Evolutionary conservation across 371 early-diverging fungal species (phyloP).

Genomic region (Rhizopus stolonifer): DNA sequence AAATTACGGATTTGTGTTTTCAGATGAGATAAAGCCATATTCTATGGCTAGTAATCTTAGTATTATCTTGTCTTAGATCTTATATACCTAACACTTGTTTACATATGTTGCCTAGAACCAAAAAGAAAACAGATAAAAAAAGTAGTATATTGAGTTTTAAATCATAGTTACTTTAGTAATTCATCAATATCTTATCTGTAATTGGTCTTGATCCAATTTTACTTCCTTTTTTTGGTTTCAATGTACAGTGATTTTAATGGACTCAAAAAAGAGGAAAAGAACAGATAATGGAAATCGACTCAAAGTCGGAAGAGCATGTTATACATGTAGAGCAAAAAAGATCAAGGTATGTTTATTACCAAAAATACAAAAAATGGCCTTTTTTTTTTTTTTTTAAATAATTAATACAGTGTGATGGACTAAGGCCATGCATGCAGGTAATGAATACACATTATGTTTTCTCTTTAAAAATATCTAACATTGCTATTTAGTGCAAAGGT

Average conservation of each 20-base stretch:
- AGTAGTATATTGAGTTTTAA: too few relatives aligned
- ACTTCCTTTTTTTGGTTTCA: not conserved
- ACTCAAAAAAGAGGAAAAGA: constrained; percentile 3
- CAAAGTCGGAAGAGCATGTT: constrained; percentile 47
- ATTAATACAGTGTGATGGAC: constrained; percentile 22
- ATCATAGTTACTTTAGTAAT: too few relatives aligned
- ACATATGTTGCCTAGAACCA: too few relatives aligned
- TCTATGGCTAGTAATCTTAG: too few relatives aligned
- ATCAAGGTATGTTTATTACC: constrained; percentile 37
- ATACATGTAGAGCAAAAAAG: constrained; percentile 48
- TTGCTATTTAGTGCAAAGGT: constrained; percentile 33
- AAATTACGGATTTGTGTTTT: too few relatives aligned
- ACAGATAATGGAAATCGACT: constrained; percentile 24
- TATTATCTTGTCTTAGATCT: too few relatives aligned
- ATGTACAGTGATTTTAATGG: not conserved
- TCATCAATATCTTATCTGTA: not conserved
- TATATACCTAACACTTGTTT: too few relatives aligned
- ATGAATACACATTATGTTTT: too few relatives aligned
- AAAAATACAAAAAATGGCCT: not conserved
- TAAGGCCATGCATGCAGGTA: constrained; percentile 36
- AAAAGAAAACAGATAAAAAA: too few relatives aligned
- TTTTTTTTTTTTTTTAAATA: not conserved
- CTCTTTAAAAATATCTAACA: too few relatives aligned
- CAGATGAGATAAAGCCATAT: too few relatives aligned
- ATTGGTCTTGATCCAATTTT: not conserved